A percentile compares a stretch with the other conserved stretches of the same genome.
phyloP scores from a whole-genome alignment of 2,329 filamentous ascomycete species.

The Dissoconium aciculare region DNA sequence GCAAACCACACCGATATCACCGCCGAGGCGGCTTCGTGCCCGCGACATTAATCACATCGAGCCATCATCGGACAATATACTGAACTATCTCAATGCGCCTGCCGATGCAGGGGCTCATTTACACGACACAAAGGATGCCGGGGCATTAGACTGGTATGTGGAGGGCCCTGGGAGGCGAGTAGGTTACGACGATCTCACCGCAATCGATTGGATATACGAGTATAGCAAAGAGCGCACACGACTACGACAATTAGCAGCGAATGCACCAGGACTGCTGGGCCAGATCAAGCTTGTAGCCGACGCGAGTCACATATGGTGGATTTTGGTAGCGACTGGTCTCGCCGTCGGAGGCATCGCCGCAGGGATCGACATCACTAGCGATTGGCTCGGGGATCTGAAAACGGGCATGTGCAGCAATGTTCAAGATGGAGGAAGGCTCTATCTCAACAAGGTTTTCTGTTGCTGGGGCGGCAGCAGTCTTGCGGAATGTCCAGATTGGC shows the following conservation, averaged over 20 bases:
- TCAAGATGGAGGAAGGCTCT: slow-evolving; percentile 61
- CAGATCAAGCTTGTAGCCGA: slow-evolving; percentile 61
- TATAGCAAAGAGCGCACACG: slow-evolving; percentile 92
- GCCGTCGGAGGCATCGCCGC: slow-evolving; percentile 74
- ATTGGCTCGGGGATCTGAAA: slow-evolving; percentile 91
- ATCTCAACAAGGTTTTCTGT: slow-evolving; percentile 81
- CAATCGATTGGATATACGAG: slow-evolving; percentile 99
- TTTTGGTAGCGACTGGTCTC: slow-evolving; percentile 72
- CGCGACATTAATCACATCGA: slow-evolving; percentile 2
- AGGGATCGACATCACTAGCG: slow-evolving; percentile 73
- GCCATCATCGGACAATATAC: slow-evolving; percentile 26
- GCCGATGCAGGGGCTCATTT: slow-evolving; percentile 24
- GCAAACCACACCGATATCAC: slow-evolving; percentile 16
- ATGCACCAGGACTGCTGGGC: slow-evolving; percentile 55
- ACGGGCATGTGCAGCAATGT: slow-evolving; percentile 69
- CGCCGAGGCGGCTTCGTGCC: slow-evolving; percentile 16
- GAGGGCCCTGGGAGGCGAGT: slow-evolving; percentile 81
- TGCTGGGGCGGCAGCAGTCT: slow-evolving; percentile 77
- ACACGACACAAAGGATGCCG: slow-evolving; percentile 31
- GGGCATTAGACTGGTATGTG: slow-evolving; percentile 61
- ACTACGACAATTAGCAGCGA: slow-evolving; percentile 58
- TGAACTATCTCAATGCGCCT: slow-evolving; percentile 29
- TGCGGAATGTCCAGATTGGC: slow-evolving; percentile 75
- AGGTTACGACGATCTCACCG: slow-evolving; percentile 88
- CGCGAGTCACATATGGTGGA: slow-evolving; percentile 79